Conservation (phyloP, 306 rosid species). For the Hylodesmum podocarpum region DNA sequence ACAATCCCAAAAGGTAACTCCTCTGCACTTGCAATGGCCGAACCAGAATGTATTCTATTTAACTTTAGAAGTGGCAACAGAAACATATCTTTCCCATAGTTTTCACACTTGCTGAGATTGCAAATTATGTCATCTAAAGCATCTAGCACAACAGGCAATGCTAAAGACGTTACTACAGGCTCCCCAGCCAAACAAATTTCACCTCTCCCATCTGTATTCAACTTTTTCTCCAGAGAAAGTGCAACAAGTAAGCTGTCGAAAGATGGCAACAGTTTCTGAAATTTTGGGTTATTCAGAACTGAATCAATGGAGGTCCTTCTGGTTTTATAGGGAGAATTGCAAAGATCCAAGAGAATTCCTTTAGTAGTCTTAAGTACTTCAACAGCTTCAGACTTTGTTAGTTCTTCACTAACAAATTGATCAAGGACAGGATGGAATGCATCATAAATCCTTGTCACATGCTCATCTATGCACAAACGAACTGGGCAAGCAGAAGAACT, state of each 20-base stretch:
- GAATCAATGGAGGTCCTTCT: slow-evolving; percentile 61
- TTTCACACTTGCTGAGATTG: slow-evolving; percentile 55
- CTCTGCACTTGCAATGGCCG: slow-evolving; percentile 80
- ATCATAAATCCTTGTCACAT: slow-evolving; percentile 67
- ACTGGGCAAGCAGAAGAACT: slow-evolving; percentile 67
- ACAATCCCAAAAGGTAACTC: slow-evolving; percentile 95
- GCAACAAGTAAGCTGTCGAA: slow-evolving; percentile 59
- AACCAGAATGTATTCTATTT: slow-evolving; percentile 88
- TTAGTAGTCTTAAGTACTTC: slow-evolving; percentile 54
- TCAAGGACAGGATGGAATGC: slow-evolving; percentile 65
- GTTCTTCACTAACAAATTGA: slow-evolving; percentile 52
- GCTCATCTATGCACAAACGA: slow-evolving; percentile 82
- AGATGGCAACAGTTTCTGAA: slow-evolving; percentile 58
- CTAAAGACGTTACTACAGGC: slow-evolving; percentile 71
- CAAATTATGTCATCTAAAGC: slow-evolving; percentile 60
- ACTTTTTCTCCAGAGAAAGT: slow-evolving; percentile 56
- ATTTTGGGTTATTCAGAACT: slow-evolving; percentile 32
- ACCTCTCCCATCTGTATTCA: slow-evolving; percentile 56
- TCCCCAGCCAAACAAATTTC: slow-evolving; percentile 65
- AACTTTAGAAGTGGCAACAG: slow-evolving; percentile 68
- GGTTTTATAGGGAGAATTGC: slow-evolving; percentile 60
- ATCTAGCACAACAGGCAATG: slow-evolving; percentile 75
- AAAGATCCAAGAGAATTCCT: slow-evolving; percentile 50
- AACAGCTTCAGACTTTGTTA: slow-evolving; percentile 51
- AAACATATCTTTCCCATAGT: slow-evolving; percentile 51